A percentile compares a stretch with the other conserved stretches of the same genome.
These are phyloP conservation scores for Phytophthora cactorum DNA, from an alignment of 352 stramenopile genomes.

Conservation along the genomic window DNA sequence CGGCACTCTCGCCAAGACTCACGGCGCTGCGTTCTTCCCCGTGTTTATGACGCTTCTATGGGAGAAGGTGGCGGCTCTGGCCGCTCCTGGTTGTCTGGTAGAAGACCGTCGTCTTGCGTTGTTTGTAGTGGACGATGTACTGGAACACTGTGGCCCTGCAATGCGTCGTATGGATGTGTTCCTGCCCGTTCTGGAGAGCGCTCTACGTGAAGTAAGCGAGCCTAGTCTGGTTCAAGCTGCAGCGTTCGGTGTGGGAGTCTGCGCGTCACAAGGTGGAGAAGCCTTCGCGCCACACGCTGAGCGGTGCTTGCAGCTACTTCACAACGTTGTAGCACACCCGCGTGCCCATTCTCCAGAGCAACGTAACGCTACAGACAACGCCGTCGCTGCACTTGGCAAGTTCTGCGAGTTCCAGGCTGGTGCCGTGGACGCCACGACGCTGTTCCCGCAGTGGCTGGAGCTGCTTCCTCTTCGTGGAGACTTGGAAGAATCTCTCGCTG, in stretches of 20 bases:
- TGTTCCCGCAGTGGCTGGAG: constrained; percentile 78
- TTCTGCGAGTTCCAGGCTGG: constrained; percentile 70
- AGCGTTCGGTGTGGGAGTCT: constrained; percentile 78
- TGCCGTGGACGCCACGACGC: constrained; percentile 47
- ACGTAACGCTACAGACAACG: constrained; percentile 84
- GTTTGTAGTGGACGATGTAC: constrained; percentile 88
- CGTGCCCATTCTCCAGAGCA: constrained; percentile 52
- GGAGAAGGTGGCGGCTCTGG: constrained; percentile 80
- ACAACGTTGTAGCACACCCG: constrained; percentile 61
- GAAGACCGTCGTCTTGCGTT: constrained; percentile 85
- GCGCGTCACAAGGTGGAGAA: constrained; percentile 56
- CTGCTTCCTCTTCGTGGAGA: constrained; percentile 79
- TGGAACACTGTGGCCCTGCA: constrained; percentile 75
- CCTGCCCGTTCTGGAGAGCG: constrained; percentile 67
- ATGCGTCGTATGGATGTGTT: constrained; percentile 68
- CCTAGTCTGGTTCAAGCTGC: constrained; percentile 72
- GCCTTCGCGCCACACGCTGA: constrained; percentile 61
- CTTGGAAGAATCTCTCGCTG: constrained; percentile 74
- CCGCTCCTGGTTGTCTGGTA: constrained; percentile 65
- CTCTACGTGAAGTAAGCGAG: constrained; percentile 63
- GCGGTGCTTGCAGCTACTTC: constrained; percentile 60
- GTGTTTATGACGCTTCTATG: constrained; percentile 79
- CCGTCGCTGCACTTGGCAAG: constrained; percentile 74
- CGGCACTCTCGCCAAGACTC: constrained; percentile 73
- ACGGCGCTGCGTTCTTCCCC: constrained; percentile 70